Evolutionary conservation across 2,329 filamentous ascomycete species (phyloP), one percentile per base, ranked within the genome.

Genomic region (Paracamarosporium sp.): DNA sequence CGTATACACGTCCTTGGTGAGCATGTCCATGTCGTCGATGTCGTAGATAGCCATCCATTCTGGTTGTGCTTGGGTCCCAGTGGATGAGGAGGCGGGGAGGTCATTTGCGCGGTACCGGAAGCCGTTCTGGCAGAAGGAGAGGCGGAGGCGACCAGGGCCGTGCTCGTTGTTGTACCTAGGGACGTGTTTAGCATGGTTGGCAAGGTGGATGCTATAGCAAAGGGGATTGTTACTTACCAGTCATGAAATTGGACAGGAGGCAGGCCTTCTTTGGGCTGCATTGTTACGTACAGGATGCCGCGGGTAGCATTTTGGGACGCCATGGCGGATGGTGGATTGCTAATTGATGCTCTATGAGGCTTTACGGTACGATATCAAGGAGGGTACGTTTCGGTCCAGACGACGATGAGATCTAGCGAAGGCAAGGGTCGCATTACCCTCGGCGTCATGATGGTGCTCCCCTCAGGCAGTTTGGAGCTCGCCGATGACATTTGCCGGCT

Each of bases 31-130:
- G 71, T 89, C 87, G 31, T 86, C 88, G 63, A 95, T 86, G 75
- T 96, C 92, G 82, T 96, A 96, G 55, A 89, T 79, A 30, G 92
- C 92, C 73, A 94, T 86, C 81, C 88, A 96, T 63, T 87, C 84
- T 1, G 91, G 92, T 63, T 80, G 72, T 51, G 81, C 76, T 58
- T 74, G 67, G 61, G 73, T 71, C 55, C 61, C 71, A 31, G 45
- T 56, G 9, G 59, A 55, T 12, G 48, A 43, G n/a, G 35, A 41
- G 7, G 50, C 56, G 22, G 68, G 69, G 48, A 81, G 78, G 73
- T 94, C 90, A 15, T 80, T 85, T 8, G 90, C 89, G 25, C 83
- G 84, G 78, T 93, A 96, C 41, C 92, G 89, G 66, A 95, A 88
- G 57, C 92, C 92, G 74, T 92, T 95, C 65, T 79, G 74, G 72